These are phyloP conservation scores for Cicer bijugum DNA, from an alignment of 306 rosid genomes.

Conservation along the genomic window DNA sequence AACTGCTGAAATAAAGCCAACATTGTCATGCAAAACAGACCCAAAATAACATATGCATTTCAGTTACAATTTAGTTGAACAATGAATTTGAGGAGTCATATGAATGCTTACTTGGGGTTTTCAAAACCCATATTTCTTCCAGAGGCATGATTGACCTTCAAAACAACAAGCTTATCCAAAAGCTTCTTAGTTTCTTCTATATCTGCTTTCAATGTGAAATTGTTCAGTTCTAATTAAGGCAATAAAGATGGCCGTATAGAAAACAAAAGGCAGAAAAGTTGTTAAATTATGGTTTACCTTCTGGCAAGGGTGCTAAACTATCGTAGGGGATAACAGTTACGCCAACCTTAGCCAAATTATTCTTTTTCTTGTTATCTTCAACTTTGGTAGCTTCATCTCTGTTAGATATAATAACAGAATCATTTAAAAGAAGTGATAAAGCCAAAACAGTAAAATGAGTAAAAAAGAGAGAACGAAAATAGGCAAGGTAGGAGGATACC, in stretches of 20 bases:
- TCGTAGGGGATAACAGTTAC: conserved; percentile 60
- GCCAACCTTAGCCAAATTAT: conserved; percentile 45
- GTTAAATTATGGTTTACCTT: conserved; percentile 46
- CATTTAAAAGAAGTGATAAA: neutral
- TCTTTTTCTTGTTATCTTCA: conserved; percentile 48
- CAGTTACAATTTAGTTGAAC: neutral
- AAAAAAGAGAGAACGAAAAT: too few species aligned
- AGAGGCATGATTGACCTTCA: conserved; percentile 60
- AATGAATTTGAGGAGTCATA: conserved; percentile 30
- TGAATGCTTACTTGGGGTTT: conserved; percentile 63
- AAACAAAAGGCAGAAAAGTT: conserved; percentile 15
- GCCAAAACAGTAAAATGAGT: neutral
- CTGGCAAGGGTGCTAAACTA: conserved; percentile 50
- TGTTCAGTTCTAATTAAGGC: conserved; percentile 17
- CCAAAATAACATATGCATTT: neutral
- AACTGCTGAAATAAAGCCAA: neutral
- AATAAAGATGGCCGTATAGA: neutral
- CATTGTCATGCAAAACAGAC: conserved; percentile 12
- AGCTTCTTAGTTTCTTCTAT: conserved; percentile 55
- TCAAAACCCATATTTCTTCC: conserved; percentile 57
- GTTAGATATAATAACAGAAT: neutral
- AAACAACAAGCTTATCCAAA: conserved; percentile 72
- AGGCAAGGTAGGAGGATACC: neutral
- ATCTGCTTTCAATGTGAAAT: conserved; percentile 47
- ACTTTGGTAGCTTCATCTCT: conserved; percentile 45